These are phyloP conservation scores for Betula pendula DNA, from an alignment of 306 rosid species.

Conservation along the genomic window DNA sequence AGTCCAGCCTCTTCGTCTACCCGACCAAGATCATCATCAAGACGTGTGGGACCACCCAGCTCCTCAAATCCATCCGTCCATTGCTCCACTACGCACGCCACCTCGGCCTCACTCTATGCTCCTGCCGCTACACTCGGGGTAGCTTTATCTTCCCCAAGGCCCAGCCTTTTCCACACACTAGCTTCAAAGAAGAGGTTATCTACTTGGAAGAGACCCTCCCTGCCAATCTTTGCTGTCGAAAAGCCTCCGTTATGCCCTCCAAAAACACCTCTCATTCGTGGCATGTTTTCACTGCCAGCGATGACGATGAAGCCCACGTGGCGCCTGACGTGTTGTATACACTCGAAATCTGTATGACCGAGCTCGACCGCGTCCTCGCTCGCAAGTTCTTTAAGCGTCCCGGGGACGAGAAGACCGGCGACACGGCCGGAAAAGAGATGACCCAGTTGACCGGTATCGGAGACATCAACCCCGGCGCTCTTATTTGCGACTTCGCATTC, in stretches of 20 bases:
- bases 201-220: constrained; percentile 64
- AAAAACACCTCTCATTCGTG: constrained; percentile 68
- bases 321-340: constrained; percentile 48
- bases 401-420: constrained; percentile 55
- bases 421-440: constrained; percentile 81
- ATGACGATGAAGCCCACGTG: constrained; percentile 13
- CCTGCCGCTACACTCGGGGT: constrained; percentile 80
- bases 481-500: constrained; percentile 81
- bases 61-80: constrained; percentile 79
- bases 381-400: constrained; percentile 60
- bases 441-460: constrained; percentile 70
- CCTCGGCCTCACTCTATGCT: constrained; percentile 51
- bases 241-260: constrained; percentile 86
- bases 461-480: constrained; percentile 60
- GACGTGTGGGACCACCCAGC: constrained; percentile 98
- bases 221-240: constrained; percentile 44
- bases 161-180: constrained; percentile 85
- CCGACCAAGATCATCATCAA: constrained; percentile 93
- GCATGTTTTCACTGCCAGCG: constrained; percentile 81
- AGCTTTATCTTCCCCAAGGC: constrained; percentile 77
- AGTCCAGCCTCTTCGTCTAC: constrained; percentile 95
- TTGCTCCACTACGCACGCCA: constrained; percentile 56
- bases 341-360: constrained; percentile 93
- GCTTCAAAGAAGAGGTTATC: constrained; percentile 76
- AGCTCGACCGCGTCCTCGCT: constrained; percentile 72